These are phyloP conservation scores for Stachybotrys chartarum DNA, from an alignment of 2,329 filamentous ascomycete species.

Conservation along the genomic window DNA sequence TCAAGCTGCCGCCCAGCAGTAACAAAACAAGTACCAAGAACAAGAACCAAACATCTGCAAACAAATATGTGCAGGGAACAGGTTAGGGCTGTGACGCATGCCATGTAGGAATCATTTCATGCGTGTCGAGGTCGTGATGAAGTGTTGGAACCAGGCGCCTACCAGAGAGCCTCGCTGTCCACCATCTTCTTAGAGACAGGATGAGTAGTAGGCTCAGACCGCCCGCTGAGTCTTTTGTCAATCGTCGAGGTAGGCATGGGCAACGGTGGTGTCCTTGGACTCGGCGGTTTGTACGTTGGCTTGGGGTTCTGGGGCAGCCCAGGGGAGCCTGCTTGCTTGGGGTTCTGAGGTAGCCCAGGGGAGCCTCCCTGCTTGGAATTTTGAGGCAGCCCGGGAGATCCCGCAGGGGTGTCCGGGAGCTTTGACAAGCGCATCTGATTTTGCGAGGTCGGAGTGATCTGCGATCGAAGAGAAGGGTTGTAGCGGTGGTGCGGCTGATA, in stretches of 20 bases:
- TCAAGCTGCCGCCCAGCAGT: neutral
- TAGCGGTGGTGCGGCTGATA: constrained; percentile 22
- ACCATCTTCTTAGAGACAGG: constrained; percentile 6
- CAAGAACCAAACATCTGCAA: too few species aligned
- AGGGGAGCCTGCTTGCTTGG: constrained; percentile 10
- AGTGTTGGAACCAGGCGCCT: neutral
- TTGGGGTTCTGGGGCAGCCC: constrained; percentile 10
- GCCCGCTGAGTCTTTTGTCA: constrained; percentile 6
- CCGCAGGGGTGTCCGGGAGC: constrained; percentile 13
- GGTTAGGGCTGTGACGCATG: too few species aligned
- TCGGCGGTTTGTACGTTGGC: constrained; percentile 11
- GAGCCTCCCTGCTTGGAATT: constrained; percentile 9
- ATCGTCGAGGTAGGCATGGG: constrained; percentile 6
- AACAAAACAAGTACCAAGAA: neutral
- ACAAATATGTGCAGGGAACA: neutral
- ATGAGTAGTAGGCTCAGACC: constrained; percentile 4
- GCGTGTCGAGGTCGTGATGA: neutral
- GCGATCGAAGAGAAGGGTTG: constrained; percentile 24
- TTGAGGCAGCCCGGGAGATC: constrained; percentile 20
- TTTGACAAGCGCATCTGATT: constrained; percentile 9
- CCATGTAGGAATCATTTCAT: too few species aligned
- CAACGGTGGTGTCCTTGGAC: constrained; percentile 9
- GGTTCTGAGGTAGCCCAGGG: constrained; percentile 4
- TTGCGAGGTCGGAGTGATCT: constrained; percentile 18
- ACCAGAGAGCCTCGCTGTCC: constrained; percentile 12